Percentiles rank a stretch among this genome's conserved stretches.
phyloP scores from a whole-genome alignment of 768 basidiomycete genomes.

The Kwoniella sp. region DNA sequence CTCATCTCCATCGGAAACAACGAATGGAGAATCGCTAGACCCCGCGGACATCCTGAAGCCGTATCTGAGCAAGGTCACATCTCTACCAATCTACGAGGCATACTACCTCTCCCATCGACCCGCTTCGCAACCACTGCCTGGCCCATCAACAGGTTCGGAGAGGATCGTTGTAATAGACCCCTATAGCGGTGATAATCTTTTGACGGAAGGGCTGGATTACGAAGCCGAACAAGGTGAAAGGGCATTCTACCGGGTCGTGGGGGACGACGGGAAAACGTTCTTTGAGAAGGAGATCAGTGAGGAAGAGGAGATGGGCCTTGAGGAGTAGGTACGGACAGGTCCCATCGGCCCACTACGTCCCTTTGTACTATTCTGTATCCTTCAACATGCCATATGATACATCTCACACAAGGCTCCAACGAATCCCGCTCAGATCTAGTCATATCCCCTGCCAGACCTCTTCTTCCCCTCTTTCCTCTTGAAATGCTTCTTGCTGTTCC shows the following conservation, averaged over 20 bases:
- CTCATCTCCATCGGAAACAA: background rate
- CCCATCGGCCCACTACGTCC: no score
- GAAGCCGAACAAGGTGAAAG: constrained; percentile 51
- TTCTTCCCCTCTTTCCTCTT: constrained; percentile 85
- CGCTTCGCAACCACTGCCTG: constrained; percentile 6
- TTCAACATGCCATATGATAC: no score
- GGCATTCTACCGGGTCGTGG: constrained; percentile 42
- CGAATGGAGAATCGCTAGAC: background rate
- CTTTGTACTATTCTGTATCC: no score
- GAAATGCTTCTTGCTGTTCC: constrained; percentile 85
- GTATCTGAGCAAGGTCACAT: constrained; percentile 22
- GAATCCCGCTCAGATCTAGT: constrained; percentile 52
- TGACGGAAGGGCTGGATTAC: constrained; percentile 54
- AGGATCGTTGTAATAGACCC: constrained; percentile 21
- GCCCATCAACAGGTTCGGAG: background rate
- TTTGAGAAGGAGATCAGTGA: constrained; percentile 45
- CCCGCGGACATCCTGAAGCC: constrained; percentile 36
- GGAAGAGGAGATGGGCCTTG: constrained; percentile 29
- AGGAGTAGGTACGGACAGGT: background rate
- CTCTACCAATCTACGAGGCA: constrained; percentile 22
- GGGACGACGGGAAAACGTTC: constrained; percentile 36
- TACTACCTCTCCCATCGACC: constrained; percentile 30
- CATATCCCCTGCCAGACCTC: constrained; percentile 90
- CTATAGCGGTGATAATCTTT: constrained; percentile 26
- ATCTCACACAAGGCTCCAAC: background rate